These are phyloP conservation scores for Thalia dealbata DNA, from an alignment of 176 grass and related monocot species.

Conservation along the genomic window DNA sequence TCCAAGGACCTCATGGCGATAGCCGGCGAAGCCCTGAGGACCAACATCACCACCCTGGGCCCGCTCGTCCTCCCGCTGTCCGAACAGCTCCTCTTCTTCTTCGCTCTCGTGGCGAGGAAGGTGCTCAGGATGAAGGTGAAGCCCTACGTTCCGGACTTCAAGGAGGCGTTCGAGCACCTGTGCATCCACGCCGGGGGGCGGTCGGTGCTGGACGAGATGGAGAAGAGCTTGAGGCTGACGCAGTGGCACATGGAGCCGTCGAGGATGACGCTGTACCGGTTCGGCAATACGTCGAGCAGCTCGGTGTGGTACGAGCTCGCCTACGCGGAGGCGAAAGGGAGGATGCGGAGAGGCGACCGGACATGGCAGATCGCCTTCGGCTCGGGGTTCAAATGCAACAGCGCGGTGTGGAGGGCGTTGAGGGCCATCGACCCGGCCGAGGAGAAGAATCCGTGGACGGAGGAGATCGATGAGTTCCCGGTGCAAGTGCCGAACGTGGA, in stretches of 20 bases:
- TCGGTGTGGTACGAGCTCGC: slow-evolving; percentile 65
- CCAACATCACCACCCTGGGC: slow-evolving; percentile 14
- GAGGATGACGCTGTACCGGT: slow-evolving; percentile 53
- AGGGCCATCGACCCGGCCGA: background rate
- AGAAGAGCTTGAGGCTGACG: slow-evolving; percentile 36
- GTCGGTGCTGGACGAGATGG: slow-evolving; percentile 49
- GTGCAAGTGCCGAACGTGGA: background rate
- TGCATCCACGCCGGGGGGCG: slow-evolving; percentile 58
- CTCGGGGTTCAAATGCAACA: slow-evolving; percentile 99
- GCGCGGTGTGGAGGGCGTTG: slow-evolving; percentile 32
- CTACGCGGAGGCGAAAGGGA: slow-evolving; percentile 46
- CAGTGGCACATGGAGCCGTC: slow-evolving; percentile 70
- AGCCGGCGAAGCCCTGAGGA: slow-evolving; percentile 6
- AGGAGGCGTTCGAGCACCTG: slow-evolving; percentile 63
- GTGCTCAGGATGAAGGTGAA: slow-evolving; percentile 1
- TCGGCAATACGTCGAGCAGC: slow-evolving; percentile 71
- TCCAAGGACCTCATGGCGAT: slow-evolving; percentile 12
- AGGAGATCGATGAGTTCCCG: slow-evolving; percentile 2
- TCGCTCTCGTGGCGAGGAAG: background rate
- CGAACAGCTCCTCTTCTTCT: slow-evolving; percentile 12
- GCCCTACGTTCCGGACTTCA: slow-evolving; percentile 70
- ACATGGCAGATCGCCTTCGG: slow-evolving; percentile 94
- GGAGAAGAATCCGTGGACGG: background rate
- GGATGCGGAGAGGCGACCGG: slow-evolving; percentile 49
- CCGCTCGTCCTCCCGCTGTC: slow-evolving; percentile 11